phyloP scores from a whole-genome alignment of 352 stramenopile genomes.

The Globisporangium iwayamae region DNA sequence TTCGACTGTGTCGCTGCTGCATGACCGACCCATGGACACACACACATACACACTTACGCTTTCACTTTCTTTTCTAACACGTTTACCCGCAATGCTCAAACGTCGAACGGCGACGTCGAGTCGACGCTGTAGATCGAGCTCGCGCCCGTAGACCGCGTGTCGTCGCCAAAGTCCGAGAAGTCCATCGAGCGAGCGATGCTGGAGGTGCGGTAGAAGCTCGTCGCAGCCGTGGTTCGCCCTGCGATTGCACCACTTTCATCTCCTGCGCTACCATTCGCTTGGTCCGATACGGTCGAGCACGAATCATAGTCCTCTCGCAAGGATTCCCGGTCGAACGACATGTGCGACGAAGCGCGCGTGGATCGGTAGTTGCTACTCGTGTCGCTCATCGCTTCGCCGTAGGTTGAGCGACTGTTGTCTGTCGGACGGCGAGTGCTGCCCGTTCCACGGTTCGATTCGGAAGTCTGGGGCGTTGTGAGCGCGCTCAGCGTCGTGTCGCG shows the following conservation, averaged over 20 bases:
- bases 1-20: no score
- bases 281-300: constrained; percentile 1
- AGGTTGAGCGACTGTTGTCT: constrained; percentile 5
- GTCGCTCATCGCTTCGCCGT: constrained; percentile 11
- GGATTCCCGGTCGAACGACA: constrained; percentile 9
- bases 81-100: neutral
- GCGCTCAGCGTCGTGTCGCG: constrained; percentile 68
- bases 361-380: constrained; percentile 19
- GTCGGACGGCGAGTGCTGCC: neutral
- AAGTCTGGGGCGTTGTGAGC: constrained; percentile 41
- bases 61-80: neutral
- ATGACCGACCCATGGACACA: neutral
- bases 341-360: constrained; percentile 8
- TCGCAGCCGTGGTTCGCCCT: constrained; percentile 4
- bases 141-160: constrained; percentile 13
- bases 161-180: constrained; percentile 13
- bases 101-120: constrained; percentile 9
- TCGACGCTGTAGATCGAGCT: constrained; percentile 19
- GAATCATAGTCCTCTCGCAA: neutral
- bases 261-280: neutral
- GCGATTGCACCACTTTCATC: neutral
- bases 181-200: constrained; percentile 7
- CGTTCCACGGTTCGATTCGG: constrained; percentile 19
- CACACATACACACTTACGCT: neutral
- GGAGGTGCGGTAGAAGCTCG: constrained; percentile 16